Conservation (phyloP, 2,329 filamentous ascomycete species). For the Ophiostoma ulmi region DNA sequence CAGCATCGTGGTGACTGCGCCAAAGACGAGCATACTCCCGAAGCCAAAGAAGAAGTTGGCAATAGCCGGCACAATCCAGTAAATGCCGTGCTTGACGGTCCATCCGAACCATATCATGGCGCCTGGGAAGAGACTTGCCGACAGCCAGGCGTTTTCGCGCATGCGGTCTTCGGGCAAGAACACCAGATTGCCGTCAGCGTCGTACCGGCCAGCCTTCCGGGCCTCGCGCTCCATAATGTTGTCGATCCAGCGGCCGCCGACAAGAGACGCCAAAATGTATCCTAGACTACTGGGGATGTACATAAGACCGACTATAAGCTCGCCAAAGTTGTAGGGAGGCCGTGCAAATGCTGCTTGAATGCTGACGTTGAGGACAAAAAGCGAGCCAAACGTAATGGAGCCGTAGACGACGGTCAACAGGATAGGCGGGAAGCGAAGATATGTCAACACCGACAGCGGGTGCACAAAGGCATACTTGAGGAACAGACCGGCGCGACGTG, state of each 20-base stretch:
- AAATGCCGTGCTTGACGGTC: conserved; percentile 60
- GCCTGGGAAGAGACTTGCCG: conserved; percentile 63
- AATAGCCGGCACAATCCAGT: conserved; percentile 58
- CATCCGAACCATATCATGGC: conserved; percentile 74
- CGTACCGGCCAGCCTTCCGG: conserved; percentile 61
- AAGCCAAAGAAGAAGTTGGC: conserved; percentile 71
- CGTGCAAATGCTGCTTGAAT: conserved; percentile 64
- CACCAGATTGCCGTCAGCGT: conserved; percentile 59
- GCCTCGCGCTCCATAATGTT: conserved; percentile 74
- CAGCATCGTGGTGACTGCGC: conserved; percentile 71
- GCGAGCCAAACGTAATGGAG: conserved; percentile 66
- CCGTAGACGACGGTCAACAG: conserved; percentile 68
- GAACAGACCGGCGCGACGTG: conserved; percentile 48
- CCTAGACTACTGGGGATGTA: conserved; percentile 73
- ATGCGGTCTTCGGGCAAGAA: conserved; percentile 76
- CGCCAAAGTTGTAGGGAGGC: conserved; percentile 62
- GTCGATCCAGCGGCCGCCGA: conserved; percentile 75
- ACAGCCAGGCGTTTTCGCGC: conserved; percentile 75
- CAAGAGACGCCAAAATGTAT: conserved; percentile 62
- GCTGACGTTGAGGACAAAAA: conserved; percentile 74
- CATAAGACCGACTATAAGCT: conserved; percentile 65
- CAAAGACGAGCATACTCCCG: conserved; percentile 74
- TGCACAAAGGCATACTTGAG: conserved; percentile 63
- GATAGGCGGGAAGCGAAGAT: conserved; percentile 70
- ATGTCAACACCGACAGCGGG: conserved; percentile 64